These are phyloP conservation scores for Diaporthe longicolla DNA, from an alignment of 2,329 filamentous ascomycete genomes.

Conservation along the genomic window DNA sequence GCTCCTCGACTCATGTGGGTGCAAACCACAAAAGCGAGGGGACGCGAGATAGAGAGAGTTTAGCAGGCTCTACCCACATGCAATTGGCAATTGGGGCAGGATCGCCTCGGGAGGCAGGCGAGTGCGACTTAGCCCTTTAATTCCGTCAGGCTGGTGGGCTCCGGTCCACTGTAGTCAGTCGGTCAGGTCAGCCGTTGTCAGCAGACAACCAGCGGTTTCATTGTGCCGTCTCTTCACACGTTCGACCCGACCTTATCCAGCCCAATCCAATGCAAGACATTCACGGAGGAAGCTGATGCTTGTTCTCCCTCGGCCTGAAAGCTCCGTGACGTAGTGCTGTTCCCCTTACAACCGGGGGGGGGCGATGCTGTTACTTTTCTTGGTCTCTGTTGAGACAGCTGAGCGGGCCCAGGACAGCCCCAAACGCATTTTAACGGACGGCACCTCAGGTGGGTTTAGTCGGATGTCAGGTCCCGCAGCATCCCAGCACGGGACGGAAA, in stretches of 20 bases:
- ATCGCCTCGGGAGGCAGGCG: background rate
- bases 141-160: slow-evolving; percentile 16
- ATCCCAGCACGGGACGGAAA: background rate
- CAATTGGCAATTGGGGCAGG: background rate
- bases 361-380: slow-evolving; percentile 10
- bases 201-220: background rate
- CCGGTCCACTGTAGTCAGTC: slow-evolving; percentile 6
- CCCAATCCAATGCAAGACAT: background rate
- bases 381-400: slow-evolving; percentile 12
- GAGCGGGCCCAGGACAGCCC: background rate
- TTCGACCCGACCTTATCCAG: background rate
- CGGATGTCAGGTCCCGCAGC: background rate
- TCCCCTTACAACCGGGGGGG: slow-evolving; percentile 4
- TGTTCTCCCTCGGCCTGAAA: slow-evolving; percentile 1
- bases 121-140: slow-evolving; percentile 31
- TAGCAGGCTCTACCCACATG: too few relatives aligned
- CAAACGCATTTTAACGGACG: slow-evolving; percentile 1
- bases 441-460: background rate
- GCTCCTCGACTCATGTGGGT: background rate
- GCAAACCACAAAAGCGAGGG: background rate
- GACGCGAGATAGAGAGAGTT: background rate
- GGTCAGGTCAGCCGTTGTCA: slow-evolving; percentile 8
- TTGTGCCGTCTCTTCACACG: background rate
- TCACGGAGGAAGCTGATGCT: slow-evolving; percentile 8
- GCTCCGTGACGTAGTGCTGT: slow-evolving; percentile 14